Evolutionary conservation across 805 yeast genomes (phyloP).

Genomic region (Starmerella floris): DNA sequence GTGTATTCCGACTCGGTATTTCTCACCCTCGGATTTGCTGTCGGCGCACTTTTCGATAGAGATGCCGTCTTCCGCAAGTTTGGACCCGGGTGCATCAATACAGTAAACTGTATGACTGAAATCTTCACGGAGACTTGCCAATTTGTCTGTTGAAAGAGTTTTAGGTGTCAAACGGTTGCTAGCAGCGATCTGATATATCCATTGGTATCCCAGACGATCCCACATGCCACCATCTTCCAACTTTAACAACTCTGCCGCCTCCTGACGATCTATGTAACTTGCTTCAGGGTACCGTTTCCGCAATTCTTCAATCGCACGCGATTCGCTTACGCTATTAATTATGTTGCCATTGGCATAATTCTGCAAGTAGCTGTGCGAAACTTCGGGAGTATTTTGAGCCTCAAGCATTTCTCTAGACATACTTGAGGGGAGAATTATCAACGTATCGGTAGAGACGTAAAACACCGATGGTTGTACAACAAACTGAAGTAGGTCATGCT

Average conservation of each 20-base stretch:
- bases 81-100: slow-evolving; percentile 67
- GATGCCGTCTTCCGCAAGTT: slow-evolving; percentile 90
- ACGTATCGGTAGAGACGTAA: slow-evolving; percentile 6
- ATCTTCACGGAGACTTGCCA: slow-evolving; percentile 1
- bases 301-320: slow-evolving; percentile 14
- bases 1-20: slow-evolving; percentile 42
- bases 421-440: slow-evolving; percentile 9
- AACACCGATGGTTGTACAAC: slow-evolving; percentile 3
- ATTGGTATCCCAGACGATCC: slow-evolving; percentile 2
- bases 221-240: slow-evolving; percentile 2
- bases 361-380: slow-evolving; percentile 1
- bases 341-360: slow-evolving; percentile 20
- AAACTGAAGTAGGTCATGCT: slow-evolving; percentile 13
- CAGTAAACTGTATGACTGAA: slow-evolving; percentile 41
- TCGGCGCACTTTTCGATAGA: slow-evolving; percentile 35
- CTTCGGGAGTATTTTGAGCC: neutral
- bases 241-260: slow-evolving; percentile 13
- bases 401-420: slow-evolving; percentile 5
- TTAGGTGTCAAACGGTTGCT: neutral
- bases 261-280: slow-evolving; percentile 3
- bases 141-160: slow-evolving; percentile 1
- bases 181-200: slow-evolving; percentile 4
- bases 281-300: slow-evolving; percentile 4
- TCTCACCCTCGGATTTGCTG: neutral
- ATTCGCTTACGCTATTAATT: slow-evolving; percentile 8